phyloP scores from a whole-genome alignment of 2,329 filamentous ascomycete genomes.

The Colletotrichum somersetense region DNA sequence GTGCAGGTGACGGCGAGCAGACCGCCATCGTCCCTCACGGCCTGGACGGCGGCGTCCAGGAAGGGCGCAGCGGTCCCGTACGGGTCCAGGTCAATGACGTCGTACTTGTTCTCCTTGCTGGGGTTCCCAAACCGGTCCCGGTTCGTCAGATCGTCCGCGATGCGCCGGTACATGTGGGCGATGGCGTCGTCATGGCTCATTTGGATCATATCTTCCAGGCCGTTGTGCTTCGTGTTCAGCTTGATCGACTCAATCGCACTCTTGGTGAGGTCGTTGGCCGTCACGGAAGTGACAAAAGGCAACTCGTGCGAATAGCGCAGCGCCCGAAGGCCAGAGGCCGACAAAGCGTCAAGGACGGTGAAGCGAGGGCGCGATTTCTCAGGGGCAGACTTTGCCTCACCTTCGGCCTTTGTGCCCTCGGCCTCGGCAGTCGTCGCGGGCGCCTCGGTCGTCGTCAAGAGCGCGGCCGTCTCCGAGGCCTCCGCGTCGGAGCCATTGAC shows the following conservation, averaged over 20 bases:
- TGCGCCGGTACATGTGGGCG: slow-evolving; percentile 86
- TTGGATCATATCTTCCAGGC: slow-evolving; percentile 76
- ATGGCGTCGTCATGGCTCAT: slow-evolving; percentile 86
- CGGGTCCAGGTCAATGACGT: slow-evolving; percentile 96
- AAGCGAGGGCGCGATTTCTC: slow-evolving; percentile 60
- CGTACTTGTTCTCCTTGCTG: slow-evolving; percentile 71
- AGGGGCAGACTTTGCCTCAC: slow-evolving; percentile 12
- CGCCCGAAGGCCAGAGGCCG: slow-evolving; percentile 91
- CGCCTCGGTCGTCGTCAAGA: slow-evolving; percentile 27
- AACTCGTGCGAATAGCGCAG: slow-evolving; percentile 93
- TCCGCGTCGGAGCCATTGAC: slow-evolving; percentile 40
- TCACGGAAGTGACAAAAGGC: slow-evolving; percentile 83
- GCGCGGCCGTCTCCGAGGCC: slow-evolving; percentile 26
- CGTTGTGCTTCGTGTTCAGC: slow-evolving; percentile 87
- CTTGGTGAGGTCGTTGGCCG: slow-evolving; percentile 88
- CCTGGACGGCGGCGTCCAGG: slow-evolving; percentile 89
- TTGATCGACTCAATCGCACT: slow-evolving; percentile 85
- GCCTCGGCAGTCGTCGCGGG: slow-evolving; percentile 33
- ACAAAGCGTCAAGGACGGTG: slow-evolving; percentile 93
- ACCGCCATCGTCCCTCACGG: slow-evolving; percentile 85
- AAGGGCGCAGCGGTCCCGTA: slow-evolving; percentile 96
- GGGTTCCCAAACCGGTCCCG: slow-evolving; percentile 55
- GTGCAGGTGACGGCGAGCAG: slow-evolving; percentile 96
- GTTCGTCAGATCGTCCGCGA: slow-evolving; percentile 65
- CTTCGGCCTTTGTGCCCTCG: slow-evolving; percentile 32